Percentiles rank a stretch among this genome's conserved stretches.
These are phyloP conservation scores for Amoeboradix gromovi DNA, from an alignment of 371 early-diverging fungal genomes.

Conservation along the genomic window DNA sequence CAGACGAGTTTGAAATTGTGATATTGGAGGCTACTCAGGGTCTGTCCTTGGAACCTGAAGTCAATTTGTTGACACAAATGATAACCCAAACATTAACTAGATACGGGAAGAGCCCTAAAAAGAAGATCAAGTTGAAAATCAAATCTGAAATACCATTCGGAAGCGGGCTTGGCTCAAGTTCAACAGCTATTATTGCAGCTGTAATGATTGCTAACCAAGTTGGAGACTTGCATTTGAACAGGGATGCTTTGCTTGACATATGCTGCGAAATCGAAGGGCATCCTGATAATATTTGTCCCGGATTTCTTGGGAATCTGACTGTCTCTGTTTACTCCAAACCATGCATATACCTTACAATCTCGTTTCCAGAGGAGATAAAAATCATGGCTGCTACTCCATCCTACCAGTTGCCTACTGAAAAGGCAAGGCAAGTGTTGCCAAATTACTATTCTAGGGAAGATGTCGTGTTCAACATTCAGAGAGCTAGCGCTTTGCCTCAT, in stretches of 20 bases:
- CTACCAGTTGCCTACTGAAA: constrained; percentile 61
- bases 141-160: constrained; percentile 74
- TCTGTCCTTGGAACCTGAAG: constrained; percentile 33
- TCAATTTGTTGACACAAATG: constrained; percentile 65
- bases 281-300: constrained; percentile 82
- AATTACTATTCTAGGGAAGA: constrained; percentile 35
- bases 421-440: constrained; percentile 65
- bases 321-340: constrained; percentile 32
- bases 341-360: constrained; percentile 20
- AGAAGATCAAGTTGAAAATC: constrained; percentile 28
- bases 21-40: constrained; percentile 13
- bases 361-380: constrained; percentile 34
- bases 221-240: constrained; percentile 28
- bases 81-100: constrained; percentile 49
- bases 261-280: constrained; percentile 68
- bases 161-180: constrained; percentile 78
- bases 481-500: constrained; percentile 52
- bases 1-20: not conserved
- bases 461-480: constrained; percentile 73
- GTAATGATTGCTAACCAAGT: constrained; percentile 47
- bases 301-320: constrained; percentile 58
- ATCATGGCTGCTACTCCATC: constrained; percentile 60
- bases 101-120: constrained; percentile 17
- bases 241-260: constrained; percentile 50
- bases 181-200: constrained; percentile 81